Base-by-base conservation (phyloP, 2,329 filamentous ascomycete genomes). In the Aspergillus sergii region DNA sequence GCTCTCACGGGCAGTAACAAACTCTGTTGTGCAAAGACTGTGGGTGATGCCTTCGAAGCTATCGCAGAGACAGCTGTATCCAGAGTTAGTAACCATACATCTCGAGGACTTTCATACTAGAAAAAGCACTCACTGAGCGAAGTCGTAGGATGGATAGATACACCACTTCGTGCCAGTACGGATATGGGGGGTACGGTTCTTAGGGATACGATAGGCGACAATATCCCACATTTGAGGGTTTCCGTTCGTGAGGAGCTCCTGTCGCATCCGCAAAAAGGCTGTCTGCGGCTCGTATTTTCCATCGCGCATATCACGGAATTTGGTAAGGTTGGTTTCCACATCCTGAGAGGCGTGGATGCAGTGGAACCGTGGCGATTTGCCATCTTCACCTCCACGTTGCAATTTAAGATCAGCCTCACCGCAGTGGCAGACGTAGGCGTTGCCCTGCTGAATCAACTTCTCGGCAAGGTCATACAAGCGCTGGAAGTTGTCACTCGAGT, bases 161-260 rank as follows among this genome's bases (percentile, higher is more conserved):
- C 89, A 90, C 93, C 94, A 98, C 74, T 90, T 88, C 67, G 86
- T 83, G 34, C 91, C 92, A 0, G 94, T 96, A 41, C 92, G 87
- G 78, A 82, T 70, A 66, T 75, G 75, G 4, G 58, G 61, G 19
- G 55, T 60, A 57, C 69, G 64, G 69, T 74, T 73, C 61, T 91
- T 88, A 72, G 93, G 85, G 60, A 98, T 89, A 64, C 94, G 88
- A 79, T 97, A 98, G 19, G 94, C 94, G 2, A 92, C 91, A 59
- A 97, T 81, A 82, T 98, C 94, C 94, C 94, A 97, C 91, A 97
- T 94, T 79, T 96, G 92, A 8, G 94, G 93, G 76, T 97, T 97
- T 34, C 90, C 89, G 71, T 90, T 89, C 57, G 87, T 86, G n/a
- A 89, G 71, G 16, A 68, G 61, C 67, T 93, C 87, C 83, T 96